phyloP scores from a whole-genome alignment of 306 rosid species.

The Quercus alba region DNA sequence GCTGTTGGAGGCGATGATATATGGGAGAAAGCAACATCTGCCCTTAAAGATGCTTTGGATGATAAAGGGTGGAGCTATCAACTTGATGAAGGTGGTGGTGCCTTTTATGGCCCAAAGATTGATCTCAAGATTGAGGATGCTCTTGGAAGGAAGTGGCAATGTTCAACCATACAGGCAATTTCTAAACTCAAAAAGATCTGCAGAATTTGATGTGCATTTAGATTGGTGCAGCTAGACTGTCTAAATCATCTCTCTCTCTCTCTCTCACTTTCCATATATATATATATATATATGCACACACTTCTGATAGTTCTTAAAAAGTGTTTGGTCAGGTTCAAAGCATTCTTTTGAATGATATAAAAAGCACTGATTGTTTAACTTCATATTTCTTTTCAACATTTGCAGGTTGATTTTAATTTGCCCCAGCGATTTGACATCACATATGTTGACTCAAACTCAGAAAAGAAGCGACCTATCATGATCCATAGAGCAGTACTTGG shows the following conservation, averaged over 20 bases:
- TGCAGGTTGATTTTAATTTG: slow-evolving; percentile 93
- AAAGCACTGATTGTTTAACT: slow-evolving; percentile 5
- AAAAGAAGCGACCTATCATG: slow-evolving; percentile 87
- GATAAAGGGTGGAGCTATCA: slow-evolving; percentile 91
- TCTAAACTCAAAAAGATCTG: neutral
- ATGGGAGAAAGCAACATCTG: slow-evolving; percentile 87
- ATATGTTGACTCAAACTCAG: slow-evolving; percentile 76
- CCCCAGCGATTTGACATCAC: slow-evolving; percentile 93
- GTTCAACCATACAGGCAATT: slow-evolving; percentile 94
- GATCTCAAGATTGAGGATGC: slow-evolving; percentile 99
- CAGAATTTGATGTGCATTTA: neutral
- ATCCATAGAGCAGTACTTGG: slow-evolving; percentile 98
- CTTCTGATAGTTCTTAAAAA: neutral
- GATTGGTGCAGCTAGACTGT: neutral
- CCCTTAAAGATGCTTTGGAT: slow-evolving; percentile 86
- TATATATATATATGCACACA: neutral
- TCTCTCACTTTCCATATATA: too few species aligned
- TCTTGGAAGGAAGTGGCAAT: slow-evolving; percentile 99
- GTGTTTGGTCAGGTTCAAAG: slow-evolving; percentile 4
- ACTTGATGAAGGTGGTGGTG: slow-evolving; percentile 97
- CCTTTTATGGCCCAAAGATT: slow-evolving; percentile 97
- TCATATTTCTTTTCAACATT: slow-evolving; percentile 6
- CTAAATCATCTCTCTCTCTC: too few species aligned
- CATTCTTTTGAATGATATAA: slow-evolving; percentile 2
- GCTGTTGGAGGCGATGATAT: slow-evolving; percentile 81